Base-by-base conservation (phyloP, 495 filamentous ascomycete species). In the Penicillium cinerascens region DNA sequence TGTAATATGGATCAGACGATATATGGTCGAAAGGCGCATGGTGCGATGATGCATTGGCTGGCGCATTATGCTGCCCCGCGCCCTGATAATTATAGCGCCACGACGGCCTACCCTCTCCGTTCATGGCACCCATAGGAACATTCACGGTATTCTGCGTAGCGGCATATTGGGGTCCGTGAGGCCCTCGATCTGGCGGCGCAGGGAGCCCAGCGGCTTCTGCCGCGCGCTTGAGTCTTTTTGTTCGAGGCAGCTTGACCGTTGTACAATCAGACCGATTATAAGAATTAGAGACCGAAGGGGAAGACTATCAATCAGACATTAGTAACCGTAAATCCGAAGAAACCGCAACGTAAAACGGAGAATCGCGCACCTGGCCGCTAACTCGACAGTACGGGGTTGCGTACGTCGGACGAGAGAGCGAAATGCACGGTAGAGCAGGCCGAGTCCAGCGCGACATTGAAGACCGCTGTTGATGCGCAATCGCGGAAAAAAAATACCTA, bases 401-500 rank as follows among this genome's bases (percentile, higher is more conserved):
- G 2, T 26, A 36, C 18, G n/a, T 26, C n/a, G 41, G 45, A 17
- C 25, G 20, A 44, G 37, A 52, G 33, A 52, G 42, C 7, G 36
- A 45, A 35, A 17, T 13, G 29, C 29, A 33, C 8, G 11, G 11
- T 13, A 15, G 8, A 33, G 26, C 7, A 29, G 29, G 2, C 9
- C 29, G 29, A 33, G 29, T 33, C 29, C 29, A 33, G 38, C 26
- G 38, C 36, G 38, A 7, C 18, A 35, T n/a, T 50, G 41, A 40
- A 18, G 44, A 41, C 9, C 26, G 26, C 7, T 47, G 35, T 51
- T 54, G 35, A 47, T 17, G 35, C 22, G 27, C 45, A 36, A 50
- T 55, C 37, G 35, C 23, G 39, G 25, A 52, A 48, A 43, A 60
- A 62, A 60, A 56, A 48, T 52, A 42, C 50, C 65, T 59, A 56